Evolutionary conservation across 1,139 yeast species (phyloP), one percentile per base, ranked within the genome.

Genomic region (Geotrichum carabidarum): DNA sequence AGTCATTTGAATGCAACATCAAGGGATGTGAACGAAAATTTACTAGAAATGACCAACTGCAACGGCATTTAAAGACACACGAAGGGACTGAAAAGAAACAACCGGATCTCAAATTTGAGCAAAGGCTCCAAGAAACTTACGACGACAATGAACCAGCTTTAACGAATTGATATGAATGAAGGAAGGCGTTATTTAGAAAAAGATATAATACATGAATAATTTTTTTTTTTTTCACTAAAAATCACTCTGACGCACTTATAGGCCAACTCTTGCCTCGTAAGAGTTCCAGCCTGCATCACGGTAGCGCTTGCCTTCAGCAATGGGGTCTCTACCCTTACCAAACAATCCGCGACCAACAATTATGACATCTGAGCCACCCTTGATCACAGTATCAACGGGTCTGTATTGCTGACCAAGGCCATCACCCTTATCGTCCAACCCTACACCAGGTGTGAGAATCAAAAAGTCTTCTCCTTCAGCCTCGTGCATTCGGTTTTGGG

Each of bases 401-500:
- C 99, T 79, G 71, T 94, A 94, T 71, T 93, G 99, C 72, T 94
- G 99, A 22, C 99, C 99, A 59, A 93, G 78, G 0, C 83, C 83
- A 69, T 93, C 99, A n/a, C 98, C 98, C 71, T 85, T 93, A 66
- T 91, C 98, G 68, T 91, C 99, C 57, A 94, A 78, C 1, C 98
- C 98, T 46, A 94, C 99, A 58, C 99, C 99, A 0, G 99, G 99
- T 1, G 99, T 93, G 91, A 94, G 83, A 55, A 90, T 81, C 53
- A 94, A 73, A 96, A 97, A 94, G 71, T 93, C 99, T 65, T 86
- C 90, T 12, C 59, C 63, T 6, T 55, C 65, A 51, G 77, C 74
- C 14, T 93, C 94, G 35, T 88, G 90, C 91, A 90, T 87, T 59
- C 84, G 83, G 64, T 81, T 78, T 69, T 91, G 97, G 0, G 99